A percentile compares a stretch with the other conserved stretches of the same genome.
phyloP scores from a whole-genome alignment of 2,329 filamentous ascomycete species.

The Trichoderma hamatum region DNA sequence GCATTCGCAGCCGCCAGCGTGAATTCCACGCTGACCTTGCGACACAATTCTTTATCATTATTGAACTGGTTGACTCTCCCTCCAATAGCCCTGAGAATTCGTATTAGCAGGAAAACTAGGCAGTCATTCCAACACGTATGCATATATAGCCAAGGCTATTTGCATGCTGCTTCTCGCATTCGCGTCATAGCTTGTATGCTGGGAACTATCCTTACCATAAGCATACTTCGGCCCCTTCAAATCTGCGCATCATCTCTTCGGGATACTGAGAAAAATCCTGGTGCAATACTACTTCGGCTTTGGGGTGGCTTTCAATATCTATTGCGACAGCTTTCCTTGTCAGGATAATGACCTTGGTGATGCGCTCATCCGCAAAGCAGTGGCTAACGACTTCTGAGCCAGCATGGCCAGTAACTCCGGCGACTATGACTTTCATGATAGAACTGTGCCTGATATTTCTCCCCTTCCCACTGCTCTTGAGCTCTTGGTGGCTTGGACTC shows the following conservation, averaged over 20 bases:
- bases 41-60: constrained; percentile 47
- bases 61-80: constrained; percentile 51
- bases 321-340: constrained; percentile 51
- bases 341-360: constrained; percentile 56
- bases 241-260: constrained; percentile 38
- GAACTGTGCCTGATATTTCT: neutral
- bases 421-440: constrained; percentile 62
- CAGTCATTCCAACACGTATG: neutral
- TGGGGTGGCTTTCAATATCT: constrained; percentile 49
- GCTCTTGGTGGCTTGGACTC: neutral
- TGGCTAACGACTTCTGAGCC: constrained; percentile 56
- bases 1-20: constrained; percentile 62
- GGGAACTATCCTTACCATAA: constrained; percentile 57
- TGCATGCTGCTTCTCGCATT: neutral
- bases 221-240: constrained; percentile 60
- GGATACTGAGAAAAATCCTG: constrained; percentile 59
- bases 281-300: constrained; percentile 53
- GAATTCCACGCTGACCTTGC: constrained; percentile 62
- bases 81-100: constrained; percentile 44
- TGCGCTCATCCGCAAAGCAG: constrained; percentile 52
- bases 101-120: neutral
- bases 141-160: neutral
- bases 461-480: neutral
- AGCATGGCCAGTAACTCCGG: constrained; percentile 61
- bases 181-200: neutral